phyloP scores from a whole-genome alignment of 495 filamentous ascomycete genomes.

The Daldinia grandis region DNA sequence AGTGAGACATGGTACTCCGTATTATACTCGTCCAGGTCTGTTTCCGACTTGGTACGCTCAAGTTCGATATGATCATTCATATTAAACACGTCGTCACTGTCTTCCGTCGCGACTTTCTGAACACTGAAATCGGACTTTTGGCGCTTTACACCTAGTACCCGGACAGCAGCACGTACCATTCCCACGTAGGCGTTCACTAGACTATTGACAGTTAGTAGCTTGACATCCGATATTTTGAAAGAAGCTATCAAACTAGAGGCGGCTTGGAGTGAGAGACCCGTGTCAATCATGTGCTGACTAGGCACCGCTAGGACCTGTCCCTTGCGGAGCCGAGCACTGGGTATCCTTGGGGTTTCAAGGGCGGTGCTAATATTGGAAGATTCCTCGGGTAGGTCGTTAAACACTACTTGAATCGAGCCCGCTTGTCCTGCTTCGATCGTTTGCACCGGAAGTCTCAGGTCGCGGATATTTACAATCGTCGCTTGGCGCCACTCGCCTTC shows the following conservation, averaged over 20 bases:
- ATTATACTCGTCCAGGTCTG: constrained; percentile 47
- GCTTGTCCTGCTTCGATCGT: constrained; percentile 82
- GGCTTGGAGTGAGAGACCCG: constrained; percentile 60
- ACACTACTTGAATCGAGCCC: constrained; percentile 84
- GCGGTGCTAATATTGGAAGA: constrained; percentile 24
- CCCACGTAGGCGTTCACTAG: constrained; percentile 84
- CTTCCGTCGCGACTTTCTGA: constrained; percentile 47
- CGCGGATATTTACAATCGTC: constrained; percentile 84
- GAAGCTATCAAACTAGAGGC: constrained; percentile 62
- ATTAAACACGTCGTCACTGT: constrained; percentile 68
- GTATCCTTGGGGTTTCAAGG: constrained; percentile 40
- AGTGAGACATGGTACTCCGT: constrained; percentile 72
- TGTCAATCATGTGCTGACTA: constrained; percentile 59
- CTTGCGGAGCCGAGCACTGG: constrained; percentile 70
- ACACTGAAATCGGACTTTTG: constrained; percentile 30
- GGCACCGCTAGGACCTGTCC: constrained; percentile 80
- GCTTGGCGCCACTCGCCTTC: constrained; percentile 76
- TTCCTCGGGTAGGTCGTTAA: constrained; percentile 48
- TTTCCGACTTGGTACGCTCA: constrained; percentile 41
- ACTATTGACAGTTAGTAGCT: constrained; percentile 55
- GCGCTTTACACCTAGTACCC: constrained; percentile 60
- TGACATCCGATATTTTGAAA: constrained; percentile 52
- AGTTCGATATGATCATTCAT: constrained; percentile 66
- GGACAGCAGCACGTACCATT: constrained; percentile 82
- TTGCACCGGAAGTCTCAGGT: constrained; percentile 84